Evolutionary conservation across 2,329 filamentous ascomycete species (phyloP), one percentile per base, ranked within the genome.

Genomic region (Laburnicola sp.): DNA sequence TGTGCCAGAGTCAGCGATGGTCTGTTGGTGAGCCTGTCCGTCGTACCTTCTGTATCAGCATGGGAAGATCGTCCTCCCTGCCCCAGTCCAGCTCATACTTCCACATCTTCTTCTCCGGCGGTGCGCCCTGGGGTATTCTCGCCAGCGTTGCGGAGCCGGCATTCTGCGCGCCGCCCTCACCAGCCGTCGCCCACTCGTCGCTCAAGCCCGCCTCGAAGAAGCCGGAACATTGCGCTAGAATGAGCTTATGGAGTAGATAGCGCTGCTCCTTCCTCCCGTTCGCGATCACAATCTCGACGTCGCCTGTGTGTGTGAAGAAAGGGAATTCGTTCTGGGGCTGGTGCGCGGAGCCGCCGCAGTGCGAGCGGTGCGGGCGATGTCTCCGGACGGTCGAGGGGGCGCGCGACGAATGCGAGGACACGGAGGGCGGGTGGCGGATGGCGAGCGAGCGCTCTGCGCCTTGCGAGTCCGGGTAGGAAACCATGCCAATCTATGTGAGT

Each of bases 151-250:
- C 56, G 57, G 62, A 51, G 49, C 57, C 68, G 48, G 60, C 53
- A 43, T 57, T 64, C 45, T 54, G 62, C 23, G 58, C 54, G 45
- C 55, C 60, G 7, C 56, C 64, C n/a, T 69, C 66, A 2, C 65
- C 66, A 28, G 74, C 73, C 27, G 69, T 70, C 47, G 86, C 85
- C 89, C 90, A 95, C 69, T 92, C 86, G 50, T 87, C 85, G 64
- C 85, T 91, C 38, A 87, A 91, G 68, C 86, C 89, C 23, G 89
- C 88, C 73, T 96, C 90, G 70, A 97, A 97, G 78, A 96, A 97
- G 11, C 91, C 91, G 4, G 91, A 96, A 66, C 89, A 96, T 73
- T 95, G 89, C 28, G 89, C 86, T 60, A 97, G 78, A 35, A 93
- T 96, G 65, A 97, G 82, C 53, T 86, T 82, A 75, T 97, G 93